A percentile compares a stretch with the other conserved stretches of the same genome.
Conservation (phyloP, 2,329 filamentous ascomycete species). For the Triangularia verruculosa region DNA sequence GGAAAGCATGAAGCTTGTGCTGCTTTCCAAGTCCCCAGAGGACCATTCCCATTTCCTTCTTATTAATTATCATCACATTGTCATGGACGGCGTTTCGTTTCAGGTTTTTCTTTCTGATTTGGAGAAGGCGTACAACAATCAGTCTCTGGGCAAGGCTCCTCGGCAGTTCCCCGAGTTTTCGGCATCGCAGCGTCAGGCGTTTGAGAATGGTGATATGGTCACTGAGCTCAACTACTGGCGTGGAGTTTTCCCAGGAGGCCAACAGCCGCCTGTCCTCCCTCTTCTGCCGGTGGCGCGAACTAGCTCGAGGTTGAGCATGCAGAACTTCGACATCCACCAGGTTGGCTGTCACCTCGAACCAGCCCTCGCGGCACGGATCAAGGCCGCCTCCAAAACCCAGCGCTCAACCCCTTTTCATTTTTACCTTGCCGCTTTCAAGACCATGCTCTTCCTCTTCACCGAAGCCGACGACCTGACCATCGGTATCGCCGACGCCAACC, state of each 20-base stretch:
- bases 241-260: neutral
- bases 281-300: neutral
- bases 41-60: neutral
- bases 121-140: conserved; percentile 39
- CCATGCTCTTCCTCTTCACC: neutral
- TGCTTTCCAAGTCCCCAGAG: neutral
- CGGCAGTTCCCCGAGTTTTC: conserved; percentile 39
- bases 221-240: conserved; percentile 25
- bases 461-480: conserved; percentile 31
- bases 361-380: neutral
- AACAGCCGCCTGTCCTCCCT: neutral
- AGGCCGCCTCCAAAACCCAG: neutral
- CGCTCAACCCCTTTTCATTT: neutral
- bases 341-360: neutral
- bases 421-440: neutral
- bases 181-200: conserved; percentile 30
- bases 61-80: conserved; percentile 28
- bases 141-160: conserved; percentile 18
- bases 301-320: neutral
- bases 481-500: conserved; percentile 39
- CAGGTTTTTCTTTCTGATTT: conserved; percentile 44
- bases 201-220: conserved; percentile 21
- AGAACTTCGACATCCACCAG: neutral
- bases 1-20: neutral
- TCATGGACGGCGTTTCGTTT: conserved; percentile 47